These are phyloP conservation scores for Chlorociboria aeruginascens DNA, from an alignment of 495 filamentous ascomycete genomes.

Conservation along the genomic window DNA sequence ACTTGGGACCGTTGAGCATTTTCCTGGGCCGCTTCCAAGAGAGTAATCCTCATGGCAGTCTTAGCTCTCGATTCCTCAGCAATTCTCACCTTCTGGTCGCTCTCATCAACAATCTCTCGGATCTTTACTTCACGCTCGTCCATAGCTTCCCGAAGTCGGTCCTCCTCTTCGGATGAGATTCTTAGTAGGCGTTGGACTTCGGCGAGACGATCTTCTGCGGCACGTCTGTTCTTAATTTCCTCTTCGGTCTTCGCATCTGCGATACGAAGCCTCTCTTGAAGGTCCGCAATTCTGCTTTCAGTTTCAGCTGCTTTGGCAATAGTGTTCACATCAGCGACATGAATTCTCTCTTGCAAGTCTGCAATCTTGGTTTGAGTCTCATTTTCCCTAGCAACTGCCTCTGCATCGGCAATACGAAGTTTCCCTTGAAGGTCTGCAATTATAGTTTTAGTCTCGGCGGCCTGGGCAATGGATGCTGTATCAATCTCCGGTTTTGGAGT, in stretches of 20 bases:
- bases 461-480: conserved; percentile 21
- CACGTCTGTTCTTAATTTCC: conserved; percentile 53
- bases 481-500: conserved; percentile 22
- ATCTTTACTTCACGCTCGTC: conserved; percentile 35
- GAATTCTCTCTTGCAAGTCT: conserved; percentile 33
- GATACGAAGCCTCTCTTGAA: not conserved
- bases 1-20: conserved; percentile 52
- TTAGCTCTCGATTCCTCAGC: conserved; percentile 35
- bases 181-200: conserved; percentile 60
- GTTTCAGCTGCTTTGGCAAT: conserved; percentile 26
- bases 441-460: conserved; percentile 15
- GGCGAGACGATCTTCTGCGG: conserved; percentile 59
- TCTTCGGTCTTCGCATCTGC: not conserved
- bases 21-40: conserved; percentile 51
- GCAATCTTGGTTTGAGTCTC: conserved; percentile 15
- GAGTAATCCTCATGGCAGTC: conserved; percentile 43
- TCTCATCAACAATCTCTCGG: conserved; percentile 15
- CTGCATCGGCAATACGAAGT: conserved; percentile 22
- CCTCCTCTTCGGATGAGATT: conserved; percentile 56
- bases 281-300: not conserved
- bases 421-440: conserved; percentile 30
- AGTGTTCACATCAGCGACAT: conserved; percentile 35
- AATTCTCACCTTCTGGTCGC: conserved; percentile 17
- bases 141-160: conserved; percentile 54
- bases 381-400: conserved; percentile 19